Percentiles rank a stretch among this genome's conserved stretches.
Conservation (phyloP, 257 asterid genomes). For the Thymus quinquecostatus region DNA sequence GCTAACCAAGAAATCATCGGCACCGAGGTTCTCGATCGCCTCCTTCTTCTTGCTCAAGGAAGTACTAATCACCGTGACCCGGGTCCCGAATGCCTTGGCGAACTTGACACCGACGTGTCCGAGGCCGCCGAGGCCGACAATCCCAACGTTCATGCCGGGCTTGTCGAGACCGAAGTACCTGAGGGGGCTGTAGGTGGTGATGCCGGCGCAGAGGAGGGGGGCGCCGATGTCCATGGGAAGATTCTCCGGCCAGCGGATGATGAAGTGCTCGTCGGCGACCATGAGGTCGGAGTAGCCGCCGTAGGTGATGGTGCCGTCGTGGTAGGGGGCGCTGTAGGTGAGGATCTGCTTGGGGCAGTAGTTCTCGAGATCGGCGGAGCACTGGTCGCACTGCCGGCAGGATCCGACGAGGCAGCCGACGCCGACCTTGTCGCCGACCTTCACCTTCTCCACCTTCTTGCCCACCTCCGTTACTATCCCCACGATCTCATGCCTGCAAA, state of each 20-base stretch:
- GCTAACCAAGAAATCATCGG: constrained; percentile 55
- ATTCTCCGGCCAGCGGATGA: constrained; percentile 56
- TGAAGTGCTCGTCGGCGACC: constrained; percentile 60
- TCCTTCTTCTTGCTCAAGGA: constrained; percentile 52
- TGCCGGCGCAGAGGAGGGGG: constrained; percentile 64
- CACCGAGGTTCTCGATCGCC: constrained; percentile 48
- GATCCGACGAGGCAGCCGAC: constrained; percentile 71
- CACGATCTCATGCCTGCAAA: constrained; percentile 63
- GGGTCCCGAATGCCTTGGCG: constrained; percentile 63
- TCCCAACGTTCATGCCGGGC: constrained; percentile 49
- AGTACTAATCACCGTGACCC: constrained; percentile 58
- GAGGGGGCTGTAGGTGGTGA: constrained; percentile 63
- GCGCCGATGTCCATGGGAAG: constrained; percentile 56
- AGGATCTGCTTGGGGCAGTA: constrained; percentile 45
- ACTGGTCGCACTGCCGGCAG: constrained; percentile 55
- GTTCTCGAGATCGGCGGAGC: constrained; percentile 53
- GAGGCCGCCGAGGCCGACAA: constrained; percentile 64
- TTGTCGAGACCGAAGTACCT: constrained; percentile 57
- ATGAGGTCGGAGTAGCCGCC: constrained; percentile 63
- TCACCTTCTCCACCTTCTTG: constrained; percentile 49
- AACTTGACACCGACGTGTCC: constrained; percentile 59
- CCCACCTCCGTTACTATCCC: constrained; percentile 70
- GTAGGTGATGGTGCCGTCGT: constrained; percentile 50
- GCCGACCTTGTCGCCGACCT: constrained; percentile 65
- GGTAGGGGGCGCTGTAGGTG: constrained; percentile 37